Conservation (phyloP, 495 filamentous ascomycete species). For the Podospora pseudocomata region DNA sequence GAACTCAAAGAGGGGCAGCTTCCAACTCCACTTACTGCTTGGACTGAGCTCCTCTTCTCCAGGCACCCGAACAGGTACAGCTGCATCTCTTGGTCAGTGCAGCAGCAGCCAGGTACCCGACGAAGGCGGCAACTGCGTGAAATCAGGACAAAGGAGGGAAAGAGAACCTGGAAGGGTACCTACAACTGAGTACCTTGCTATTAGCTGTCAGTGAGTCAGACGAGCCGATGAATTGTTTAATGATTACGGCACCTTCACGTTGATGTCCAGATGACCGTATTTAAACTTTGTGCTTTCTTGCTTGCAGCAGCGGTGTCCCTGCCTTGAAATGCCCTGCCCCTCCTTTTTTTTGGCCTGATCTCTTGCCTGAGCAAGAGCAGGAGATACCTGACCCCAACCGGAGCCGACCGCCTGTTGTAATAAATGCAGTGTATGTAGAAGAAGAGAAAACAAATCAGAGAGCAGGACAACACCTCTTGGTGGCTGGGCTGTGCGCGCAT, state of each 20-base stretch:
- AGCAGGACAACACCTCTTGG: neutral
- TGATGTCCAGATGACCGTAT: conserved; percentile 19
- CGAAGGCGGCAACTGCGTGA: conserved; percentile 7
- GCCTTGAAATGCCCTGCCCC: conserved; percentile 7
- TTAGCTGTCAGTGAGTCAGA: conserved; percentile 19
- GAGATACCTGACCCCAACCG: neutral
- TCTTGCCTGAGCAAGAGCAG: neutral
- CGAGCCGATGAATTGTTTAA: conserved; percentile 19
- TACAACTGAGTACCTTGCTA: too few relatives aligned
- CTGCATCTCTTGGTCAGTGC: conserved; percentile 12
- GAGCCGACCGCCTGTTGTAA: neutral
- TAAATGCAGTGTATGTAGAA: neutral
- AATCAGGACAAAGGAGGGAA: neutral
- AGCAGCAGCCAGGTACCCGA: conserved; percentile 20
- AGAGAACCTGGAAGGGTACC: too few relatives aligned
- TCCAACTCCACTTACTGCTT: neutral
- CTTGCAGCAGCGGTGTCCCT: conserved; percentile 10
- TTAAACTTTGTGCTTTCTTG: conserved; percentile 17
- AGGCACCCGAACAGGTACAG: conserved; percentile 19
- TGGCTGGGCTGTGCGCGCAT: neutral
- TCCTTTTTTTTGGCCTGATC: conserved; percentile 7
- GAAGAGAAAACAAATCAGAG: neutral
- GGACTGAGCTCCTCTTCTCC: conserved; percentile 7
- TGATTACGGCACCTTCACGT: conserved; percentile 22
- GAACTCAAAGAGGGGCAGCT: neutral